A percentile compares a stretch with the other conserved stretches of the same genome.
Evolutionary conservation across 2,329 filamentous ascomycete genomes (phyloP).

Genomic region (Aureobasidium mangrovei): DNA sequence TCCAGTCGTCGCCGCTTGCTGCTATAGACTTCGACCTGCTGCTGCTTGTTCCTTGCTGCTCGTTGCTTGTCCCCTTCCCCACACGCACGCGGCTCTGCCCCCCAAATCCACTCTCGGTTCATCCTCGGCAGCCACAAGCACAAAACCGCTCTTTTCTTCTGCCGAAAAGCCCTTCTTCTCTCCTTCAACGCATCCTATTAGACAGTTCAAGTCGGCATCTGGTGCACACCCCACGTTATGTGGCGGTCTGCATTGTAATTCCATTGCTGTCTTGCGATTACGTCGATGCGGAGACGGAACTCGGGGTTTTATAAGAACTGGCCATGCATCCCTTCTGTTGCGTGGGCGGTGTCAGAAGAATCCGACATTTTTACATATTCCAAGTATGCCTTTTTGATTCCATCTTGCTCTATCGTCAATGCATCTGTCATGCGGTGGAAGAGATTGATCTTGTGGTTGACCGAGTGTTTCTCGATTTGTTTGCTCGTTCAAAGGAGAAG

Average conservation of each 20-base stretch:
- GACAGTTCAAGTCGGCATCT: conserved; percentile 74
- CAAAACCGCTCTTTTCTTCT: conserved; percentile 3
- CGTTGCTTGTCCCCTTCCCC: too few species aligned
- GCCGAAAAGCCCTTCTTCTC: conserved; percentile 26
- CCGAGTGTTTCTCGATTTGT: too few species aligned
- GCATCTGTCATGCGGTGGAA: too few species aligned
- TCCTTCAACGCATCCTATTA: conserved; percentile 56
- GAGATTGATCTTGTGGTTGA: too few species aligned
- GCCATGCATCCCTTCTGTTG: conserved; percentile 57
- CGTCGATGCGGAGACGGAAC: conserved; percentile 49
- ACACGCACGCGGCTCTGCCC: too few species aligned
- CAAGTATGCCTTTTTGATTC: neutral
- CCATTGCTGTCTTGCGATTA: conserved; percentile 58
- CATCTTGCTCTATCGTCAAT: neutral
- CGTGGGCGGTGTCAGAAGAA: conserved; percentile 79
- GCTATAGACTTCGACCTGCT: too few species aligned
- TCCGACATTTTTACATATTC: conserved; percentile 47
- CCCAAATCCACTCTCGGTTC: neutral
- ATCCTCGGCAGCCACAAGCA: neutral
- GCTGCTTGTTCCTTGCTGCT: too few species aligned
- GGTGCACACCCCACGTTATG: conserved; percentile 58
- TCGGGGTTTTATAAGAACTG: conserved; percentile 61
- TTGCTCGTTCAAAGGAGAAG: too few species aligned
- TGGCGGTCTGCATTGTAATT: conserved; percentile 41
- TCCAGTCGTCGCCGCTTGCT: too few species aligned